phyloP scores from a whole-genome alignment of 2,329 filamentous ascomycete species.

The Calonectria hongkongensis region DNA sequence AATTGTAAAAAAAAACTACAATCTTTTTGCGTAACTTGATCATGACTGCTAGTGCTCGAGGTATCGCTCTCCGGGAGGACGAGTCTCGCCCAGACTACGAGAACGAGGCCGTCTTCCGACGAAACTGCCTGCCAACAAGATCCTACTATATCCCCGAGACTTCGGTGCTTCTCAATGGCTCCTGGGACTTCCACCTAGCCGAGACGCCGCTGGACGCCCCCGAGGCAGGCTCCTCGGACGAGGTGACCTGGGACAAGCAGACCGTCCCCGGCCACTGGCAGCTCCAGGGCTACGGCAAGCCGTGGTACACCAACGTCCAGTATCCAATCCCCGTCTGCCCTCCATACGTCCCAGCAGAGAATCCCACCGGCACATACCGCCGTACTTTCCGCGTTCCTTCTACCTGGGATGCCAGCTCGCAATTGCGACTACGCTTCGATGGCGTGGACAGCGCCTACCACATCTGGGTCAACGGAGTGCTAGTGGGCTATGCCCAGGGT shows the following conservation, averaged over 20 bases:
- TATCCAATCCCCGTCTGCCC: conserved; percentile 80
- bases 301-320: conserved; percentile 81
- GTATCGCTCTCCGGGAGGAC: conserved; percentile 60
- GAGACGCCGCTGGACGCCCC: conserved; percentile 67
- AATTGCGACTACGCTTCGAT: conserved; percentile 80
- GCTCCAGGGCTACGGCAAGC: conserved; percentile 79
- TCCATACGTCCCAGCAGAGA: conserved; percentile 76
- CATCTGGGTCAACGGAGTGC: conserved; percentile 78
- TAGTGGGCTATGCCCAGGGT: conserved; percentile 81
- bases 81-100: conserved; percentile 66
- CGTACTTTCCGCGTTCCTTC: conserved; percentile 72
- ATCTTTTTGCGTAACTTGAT: conserved; percentile 29
- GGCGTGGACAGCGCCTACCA: conserved; percentile 84
- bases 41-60: conserved; percentile 50
- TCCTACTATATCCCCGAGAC: conserved; percentile 72
- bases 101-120: conserved; percentile 71
- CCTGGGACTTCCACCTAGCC: conserved; percentile 74
- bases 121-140: conserved; percentile 71
- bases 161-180: conserved; percentile 71
- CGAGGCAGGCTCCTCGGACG: conserved; percentile 66
- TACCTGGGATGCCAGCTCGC: conserved; percentile 67
- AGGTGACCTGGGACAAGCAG: conserved; percentile 69
- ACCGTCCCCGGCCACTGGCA: conserved; percentile 82
- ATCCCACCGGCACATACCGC: conserved; percentile 79
- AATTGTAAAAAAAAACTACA: neutral